These are phyloP conservation scores for Vanrija humicola DNA, from an alignment of 1,284 basidiomycete species.

Conservation along the genomic window DNA sequence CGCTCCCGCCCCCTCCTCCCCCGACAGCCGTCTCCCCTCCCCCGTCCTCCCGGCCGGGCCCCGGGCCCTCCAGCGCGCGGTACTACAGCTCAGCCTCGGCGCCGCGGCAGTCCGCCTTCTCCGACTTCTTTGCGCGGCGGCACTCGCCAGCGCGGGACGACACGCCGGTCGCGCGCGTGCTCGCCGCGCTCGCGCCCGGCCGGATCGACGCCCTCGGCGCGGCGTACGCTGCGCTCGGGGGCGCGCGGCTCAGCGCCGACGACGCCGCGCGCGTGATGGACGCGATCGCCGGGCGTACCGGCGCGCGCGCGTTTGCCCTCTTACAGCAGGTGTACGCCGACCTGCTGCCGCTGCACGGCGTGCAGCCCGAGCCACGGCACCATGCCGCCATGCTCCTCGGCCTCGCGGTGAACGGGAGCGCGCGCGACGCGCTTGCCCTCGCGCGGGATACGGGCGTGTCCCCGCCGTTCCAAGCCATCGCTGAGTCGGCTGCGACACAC, in stretches of 20 bases:
- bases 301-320: conserved; percentile 2
- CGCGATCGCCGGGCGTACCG: neutral
- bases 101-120: neutral
- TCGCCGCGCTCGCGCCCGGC: conserved; percentile 1
- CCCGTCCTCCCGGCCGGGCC: neutral
- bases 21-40: conserved; percentile 2
- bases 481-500: neutral
- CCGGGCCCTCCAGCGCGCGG: neutral
- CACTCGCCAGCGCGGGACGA: neutral
- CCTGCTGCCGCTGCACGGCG: conserved; percentile 1
- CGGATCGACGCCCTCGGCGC: neutral
- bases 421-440: too few species aligned
- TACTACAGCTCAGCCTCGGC: neutral
- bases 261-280: neutral
- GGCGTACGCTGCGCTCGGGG: conserved; percentile 7
- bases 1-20: conserved; percentile 11
- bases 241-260: neutral
- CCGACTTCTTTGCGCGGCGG: neutral
- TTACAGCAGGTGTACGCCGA: conserved; percentile 18
- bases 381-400: neutral
- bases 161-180: neutral
- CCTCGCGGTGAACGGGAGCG: neutral
- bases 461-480: neutral
- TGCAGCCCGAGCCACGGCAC: neutral
- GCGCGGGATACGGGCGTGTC: too few species aligned